A percentile compares a stretch with the other conserved stretches of the same genome.
These are phyloP conservation scores for Penicillium decumbens DNA, from an alignment of 2,329 filamentous ascomycete genomes.

Conservation along the genomic window DNA sequence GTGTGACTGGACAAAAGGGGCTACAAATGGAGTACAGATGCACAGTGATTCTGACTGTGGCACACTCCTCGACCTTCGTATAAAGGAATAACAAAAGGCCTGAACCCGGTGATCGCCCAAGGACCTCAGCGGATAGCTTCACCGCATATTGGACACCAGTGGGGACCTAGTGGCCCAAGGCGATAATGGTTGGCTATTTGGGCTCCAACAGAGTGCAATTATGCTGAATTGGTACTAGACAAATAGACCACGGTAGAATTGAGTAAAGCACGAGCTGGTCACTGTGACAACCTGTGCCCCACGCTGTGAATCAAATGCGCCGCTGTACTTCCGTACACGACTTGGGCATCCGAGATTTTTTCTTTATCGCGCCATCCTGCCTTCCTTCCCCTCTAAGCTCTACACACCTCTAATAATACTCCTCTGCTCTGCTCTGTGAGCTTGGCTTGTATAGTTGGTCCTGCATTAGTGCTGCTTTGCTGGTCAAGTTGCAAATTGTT, in stretches of 20 bases:
- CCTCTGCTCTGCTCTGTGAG: constrained; percentile 16
- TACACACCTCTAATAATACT: constrained; percentile 7
- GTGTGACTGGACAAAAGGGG: not conserved
- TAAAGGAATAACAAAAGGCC: not conserved
- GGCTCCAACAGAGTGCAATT: constrained; percentile 9
- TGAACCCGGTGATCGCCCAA: constrained; percentile 5
- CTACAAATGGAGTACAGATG: not conserved
- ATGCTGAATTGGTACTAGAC: constrained; percentile 1
- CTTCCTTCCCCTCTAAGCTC: constrained; percentile 7
- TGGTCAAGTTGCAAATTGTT: constrained; percentile 24
- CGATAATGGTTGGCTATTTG: constrained; percentile 8
- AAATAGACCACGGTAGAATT: not conserved
- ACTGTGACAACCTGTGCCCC: constrained; percentile 23
- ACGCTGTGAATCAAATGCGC: constrained; percentile 9
- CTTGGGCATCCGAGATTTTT: constrained; percentile 13
- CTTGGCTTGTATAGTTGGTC: constrained; percentile 21
- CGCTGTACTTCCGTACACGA: constrained; percentile 12
- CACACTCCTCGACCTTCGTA: not conserved
- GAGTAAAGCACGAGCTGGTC: constrained; percentile 19
- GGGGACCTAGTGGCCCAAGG: constrained; percentile 6
- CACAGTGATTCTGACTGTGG: not conserved
- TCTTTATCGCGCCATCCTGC: constrained; percentile 15
- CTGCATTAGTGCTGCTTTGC: constrained; percentile 22
- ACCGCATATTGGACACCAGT: constrained; percentile 21
- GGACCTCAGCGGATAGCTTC: constrained; percentile 18